These are phyloP conservation scores for Sordaria brevicollis DNA, from an alignment of 495 filamentous ascomycete genomes.

Conservation along the genomic window DNA sequence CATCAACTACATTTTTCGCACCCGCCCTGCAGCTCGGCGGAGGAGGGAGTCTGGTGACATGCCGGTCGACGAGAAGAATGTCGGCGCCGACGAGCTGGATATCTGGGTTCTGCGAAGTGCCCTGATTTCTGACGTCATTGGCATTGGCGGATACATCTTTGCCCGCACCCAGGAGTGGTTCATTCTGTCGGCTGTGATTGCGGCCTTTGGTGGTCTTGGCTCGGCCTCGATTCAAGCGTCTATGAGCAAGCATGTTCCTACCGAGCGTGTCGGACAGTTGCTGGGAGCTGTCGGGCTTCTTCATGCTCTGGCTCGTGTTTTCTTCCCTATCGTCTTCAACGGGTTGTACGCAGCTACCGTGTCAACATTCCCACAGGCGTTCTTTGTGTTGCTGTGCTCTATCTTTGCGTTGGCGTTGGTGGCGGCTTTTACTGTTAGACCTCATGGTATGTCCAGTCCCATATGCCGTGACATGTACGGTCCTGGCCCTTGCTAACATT, in stretches of 20 bases:
- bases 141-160: constrained; percentile 63
- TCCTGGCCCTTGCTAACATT: background rate
- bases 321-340: constrained; percentile 74
- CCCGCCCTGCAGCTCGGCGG: constrained; percentile 24
- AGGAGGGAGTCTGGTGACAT: constrained; percentile 18
- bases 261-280: constrained; percentile 68
- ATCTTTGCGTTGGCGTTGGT: constrained; percentile 58
- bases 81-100: constrained; percentile 72
- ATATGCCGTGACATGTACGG: background rate
- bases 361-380: constrained; percentile 61
- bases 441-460: constrained; percentile 52
- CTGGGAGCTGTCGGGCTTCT: constrained; percentile 79
- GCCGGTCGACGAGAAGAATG: constrained; percentile 33
- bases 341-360: constrained; percentile 77
- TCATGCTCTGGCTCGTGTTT: constrained; percentile 69
- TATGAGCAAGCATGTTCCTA: constrained; percentile 83
- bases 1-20: constrained; percentile 59
- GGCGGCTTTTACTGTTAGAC: constrained; percentile 57
- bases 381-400: constrained; percentile 63
- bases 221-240: constrained; percentile 72
- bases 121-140: constrained; percentile 66
- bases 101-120: constrained; percentile 65
- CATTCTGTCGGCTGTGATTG: constrained; percentile 56
- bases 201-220: constrained; percentile 72
- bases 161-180: constrained; percentile 45